phyloP scores from a whole-genome alignment of 768 basidiomycete genomes.

The Hortiboletus flavorubellus region DNA sequence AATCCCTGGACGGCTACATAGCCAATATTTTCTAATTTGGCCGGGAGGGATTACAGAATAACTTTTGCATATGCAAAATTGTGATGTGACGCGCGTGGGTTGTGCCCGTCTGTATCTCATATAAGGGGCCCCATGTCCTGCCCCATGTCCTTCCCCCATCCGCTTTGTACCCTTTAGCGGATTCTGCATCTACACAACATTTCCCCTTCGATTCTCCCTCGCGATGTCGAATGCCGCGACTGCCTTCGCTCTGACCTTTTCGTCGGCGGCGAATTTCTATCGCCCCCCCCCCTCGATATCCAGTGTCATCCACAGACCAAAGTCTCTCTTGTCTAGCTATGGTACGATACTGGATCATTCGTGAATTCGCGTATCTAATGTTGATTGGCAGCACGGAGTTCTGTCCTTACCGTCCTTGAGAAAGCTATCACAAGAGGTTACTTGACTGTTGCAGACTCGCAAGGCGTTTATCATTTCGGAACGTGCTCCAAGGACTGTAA shows the following conservation, averaged over 20 bases:
- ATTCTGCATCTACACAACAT: background rate
- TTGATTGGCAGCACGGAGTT: slow-evolving; percentile 46
- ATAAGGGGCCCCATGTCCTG: slow-evolving; percentile 23
- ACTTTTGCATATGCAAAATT: slow-evolving; percentile 22
- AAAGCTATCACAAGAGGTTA: slow-evolving; percentile 57
- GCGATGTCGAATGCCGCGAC: slow-evolving; percentile 32
- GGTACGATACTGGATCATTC: slow-evolving; percentile 13
- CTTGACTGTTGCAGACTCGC: slow-evolving; percentile 58
- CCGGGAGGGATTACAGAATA: slow-evolving; percentile 26
- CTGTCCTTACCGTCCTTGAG: slow-evolving; percentile 56
- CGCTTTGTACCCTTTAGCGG: slow-evolving; percentile 6
- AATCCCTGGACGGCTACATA: slow-evolving; percentile 32
- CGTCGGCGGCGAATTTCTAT: slow-evolving; percentile 33
- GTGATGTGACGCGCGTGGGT: slow-evolving; percentile 25
- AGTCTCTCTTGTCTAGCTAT: slow-evolving; percentile 26
- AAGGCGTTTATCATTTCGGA: slow-evolving; percentile 60
- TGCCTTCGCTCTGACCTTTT: slow-evolving; percentile 29
- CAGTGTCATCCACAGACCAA: slow-evolving; percentile 29
- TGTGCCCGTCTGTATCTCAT: slow-evolving; percentile 23
- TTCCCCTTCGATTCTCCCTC: background rate
- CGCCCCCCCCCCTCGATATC: slow-evolving; percentile 32
- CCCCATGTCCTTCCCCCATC: slow-evolving; percentile 13
- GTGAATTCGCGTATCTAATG: slow-evolving; percentile 4
- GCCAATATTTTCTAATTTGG: slow-evolving; percentile 33
- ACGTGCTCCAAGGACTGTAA: slow-evolving; percentile 55